These are phyloP conservation scores for Fomitopsis pinicola DNA, from an alignment of 1,284 basidiomycete genomes.

Conservation along the genomic window DNA sequence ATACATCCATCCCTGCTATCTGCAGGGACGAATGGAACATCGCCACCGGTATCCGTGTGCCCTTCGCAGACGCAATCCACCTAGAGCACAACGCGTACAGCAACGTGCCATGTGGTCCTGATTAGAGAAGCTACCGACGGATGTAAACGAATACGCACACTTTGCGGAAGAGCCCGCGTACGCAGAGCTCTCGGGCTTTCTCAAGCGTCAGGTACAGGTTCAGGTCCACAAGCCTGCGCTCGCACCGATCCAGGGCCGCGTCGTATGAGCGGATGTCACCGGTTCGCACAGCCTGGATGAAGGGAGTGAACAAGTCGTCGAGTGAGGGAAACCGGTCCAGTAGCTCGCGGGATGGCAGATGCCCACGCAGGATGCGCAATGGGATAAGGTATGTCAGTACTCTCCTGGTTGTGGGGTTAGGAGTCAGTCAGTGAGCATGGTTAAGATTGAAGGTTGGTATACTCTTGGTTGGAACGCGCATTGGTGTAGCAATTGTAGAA, in stretches of 20 bases:
- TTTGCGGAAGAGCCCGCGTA: constrained; percentile 81
- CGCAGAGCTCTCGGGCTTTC: constrained; percentile 81
- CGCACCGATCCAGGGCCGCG: constrained; percentile 61
- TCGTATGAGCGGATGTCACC: constrained; percentile 87
- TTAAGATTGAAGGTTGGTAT: constrained; percentile 23
- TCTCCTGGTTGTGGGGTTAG: constrained; percentile 44
- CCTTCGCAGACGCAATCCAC: constrained; percentile 73
- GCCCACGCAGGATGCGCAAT: constrained; percentile 81
- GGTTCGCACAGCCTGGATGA: constrained; percentile 70
- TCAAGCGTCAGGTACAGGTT: constrained; percentile 87
- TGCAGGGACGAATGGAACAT: constrained; percentile 72
- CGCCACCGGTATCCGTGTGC: constrained; percentile 71
- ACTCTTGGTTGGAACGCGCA: constrained; percentile 80
- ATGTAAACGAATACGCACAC: constrained; percentile 54
- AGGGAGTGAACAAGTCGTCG: constrained; percentile 74
- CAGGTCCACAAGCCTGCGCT: constrained; percentile 71
- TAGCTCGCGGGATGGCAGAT: constrained; percentile 71
- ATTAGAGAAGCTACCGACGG: neutral
- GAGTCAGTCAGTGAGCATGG: neutral
- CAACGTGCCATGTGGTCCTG: neutral
- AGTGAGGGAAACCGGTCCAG: constrained; percentile 70
- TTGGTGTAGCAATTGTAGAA: constrained; percentile 75
- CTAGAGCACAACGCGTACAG: constrained; percentile 32
- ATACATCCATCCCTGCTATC: constrained; percentile 59
- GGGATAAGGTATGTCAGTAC: constrained; percentile 91